Percentiles rank a stretch among this genome's conserved stretches.
Evolutionary conservation across 1,139 yeast species (phyloP).

Genomic region (Geotrichum aggregatum): DNA sequence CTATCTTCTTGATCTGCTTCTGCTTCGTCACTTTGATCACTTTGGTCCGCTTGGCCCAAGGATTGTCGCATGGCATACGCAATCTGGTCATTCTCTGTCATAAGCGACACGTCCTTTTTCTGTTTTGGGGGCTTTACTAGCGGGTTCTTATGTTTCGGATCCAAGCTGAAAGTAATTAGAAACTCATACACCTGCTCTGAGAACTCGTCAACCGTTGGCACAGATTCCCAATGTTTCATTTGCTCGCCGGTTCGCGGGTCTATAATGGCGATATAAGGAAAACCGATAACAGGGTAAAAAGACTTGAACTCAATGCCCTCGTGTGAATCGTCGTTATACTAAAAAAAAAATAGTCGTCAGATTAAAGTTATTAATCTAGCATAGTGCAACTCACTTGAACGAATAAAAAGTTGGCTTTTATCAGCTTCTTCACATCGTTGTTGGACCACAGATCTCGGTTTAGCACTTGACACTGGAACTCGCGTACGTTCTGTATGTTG

Average conservation of each 20-base stretch:
- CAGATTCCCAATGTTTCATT: constrained; percentile 56
- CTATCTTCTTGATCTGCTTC: constrained; percentile 32
- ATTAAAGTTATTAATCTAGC: too few species aligned
- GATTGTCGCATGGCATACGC: constrained; percentile 74
- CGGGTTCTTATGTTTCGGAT: constrained; percentile 66
- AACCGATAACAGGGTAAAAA: constrained; percentile 64
- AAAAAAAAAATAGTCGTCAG: neutral
- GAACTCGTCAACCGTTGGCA: constrained; percentile 59
- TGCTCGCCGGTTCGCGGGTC: constrained; percentile 97
- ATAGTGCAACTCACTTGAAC: constrained; percentile 36
- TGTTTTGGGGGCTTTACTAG: constrained; percentile 33
- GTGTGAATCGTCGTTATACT: constrained; percentile 67
- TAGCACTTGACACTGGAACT: constrained; percentile 82
- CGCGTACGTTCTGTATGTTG: constrained; percentile 79
- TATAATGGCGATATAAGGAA: constrained; percentile 85
- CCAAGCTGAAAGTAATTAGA: constrained; percentile 59
- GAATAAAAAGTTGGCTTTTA: constrained; percentile 68
- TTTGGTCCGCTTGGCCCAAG: constrained; percentile 42
- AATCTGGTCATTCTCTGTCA: constrained; percentile 82
- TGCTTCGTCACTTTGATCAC: constrained; percentile 28
- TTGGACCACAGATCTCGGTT: constrained; percentile 94
- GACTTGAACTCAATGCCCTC: constrained; percentile 67
- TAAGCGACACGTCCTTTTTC: constrained; percentile 33
- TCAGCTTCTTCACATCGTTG: constrained; percentile 56
- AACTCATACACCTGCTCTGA: constrained; percentile 45